Evolutionary conservation across 805 yeast genomes (phyloP), one percentile per base, ranked within the genome.

Genomic region (Blastobotrys chiropterorum): DNA sequence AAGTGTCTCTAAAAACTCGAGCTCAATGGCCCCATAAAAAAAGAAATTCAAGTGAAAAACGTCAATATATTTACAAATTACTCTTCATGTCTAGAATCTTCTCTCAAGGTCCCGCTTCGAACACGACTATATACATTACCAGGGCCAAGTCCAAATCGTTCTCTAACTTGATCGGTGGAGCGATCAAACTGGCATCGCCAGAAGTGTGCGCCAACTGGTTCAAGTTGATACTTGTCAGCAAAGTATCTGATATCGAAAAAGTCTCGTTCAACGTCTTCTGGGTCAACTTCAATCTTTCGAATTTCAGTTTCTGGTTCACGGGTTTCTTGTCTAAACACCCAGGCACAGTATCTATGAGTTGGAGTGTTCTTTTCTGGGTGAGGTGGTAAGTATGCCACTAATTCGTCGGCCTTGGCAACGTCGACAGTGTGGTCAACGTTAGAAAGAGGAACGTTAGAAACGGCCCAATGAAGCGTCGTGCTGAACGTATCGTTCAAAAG

Each of bases 101-200:
- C 38, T 17, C 40, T 34, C 15, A 22, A 16, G 11, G 31, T 22
- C 3, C 14, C 50, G 5, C 45, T 22, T 26, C 51, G 51, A 3
- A 21, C 19, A 15, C 51, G 51, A 13, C 16, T 34, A 19, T 61
- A 92, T 3, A 92, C 87, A 58, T 81, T 76, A 48, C 97, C 97
- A 54, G 72, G 67, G 16, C 82, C 84, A 55, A 92, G 74, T 2
- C 89, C 92, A 65, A 85, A 87, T 64, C 76, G 68, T 56, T 75
- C 78, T 68, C 98, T 82, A 22, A 90, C 83, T 2, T 65, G 66
- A 30, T 76, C 76, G 44, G 87, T 85, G 60, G 83, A 79, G 60
- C 86, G 72, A 68, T 94, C 98, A 81, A 85, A 92, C 42, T 69
- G 73, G 59, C 84, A 81, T 76, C 98, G 82, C 92, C 95, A 92